A percentile compares a stretch with the other conserved stretches of the same genome.
Evolutionary conservation across 495 filamentous ascomycete species (phyloP).

Genomic region (Trichoderma gamsii): DNA sequence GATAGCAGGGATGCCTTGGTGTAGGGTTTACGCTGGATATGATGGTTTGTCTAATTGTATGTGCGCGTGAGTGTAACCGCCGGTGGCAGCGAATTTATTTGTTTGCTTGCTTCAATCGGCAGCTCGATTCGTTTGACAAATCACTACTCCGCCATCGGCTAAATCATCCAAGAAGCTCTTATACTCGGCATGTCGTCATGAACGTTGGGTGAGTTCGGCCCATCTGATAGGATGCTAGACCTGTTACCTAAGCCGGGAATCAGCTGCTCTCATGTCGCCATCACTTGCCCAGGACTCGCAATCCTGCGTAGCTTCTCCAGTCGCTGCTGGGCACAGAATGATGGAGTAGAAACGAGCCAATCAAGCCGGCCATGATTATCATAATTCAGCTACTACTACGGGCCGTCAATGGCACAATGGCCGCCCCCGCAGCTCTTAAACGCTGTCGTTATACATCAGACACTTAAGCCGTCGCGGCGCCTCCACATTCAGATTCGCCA

Average conservation of each 20-base stretch:
- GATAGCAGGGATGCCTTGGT: background rate
- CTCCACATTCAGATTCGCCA: too few species aligned
- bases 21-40: background rate
- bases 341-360: background rate
- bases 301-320: background rate
- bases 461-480: background rate
- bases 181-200: conserved; percentile 1
- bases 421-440: too few species aligned
- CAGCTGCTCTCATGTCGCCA: conserved; percentile 1
- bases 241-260: conserved; percentile 6
- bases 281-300: background rate
- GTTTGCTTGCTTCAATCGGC: background rate
- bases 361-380: background rate
- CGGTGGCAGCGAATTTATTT: conserved; percentile 2
- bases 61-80: background rate
- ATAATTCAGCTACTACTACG: background rate
- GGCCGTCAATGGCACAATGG: background rate
- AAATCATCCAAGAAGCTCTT: background rate
- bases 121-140: background rate
- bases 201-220: background rate
- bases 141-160: conserved; percentile 1
- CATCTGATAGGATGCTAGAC: background rate
- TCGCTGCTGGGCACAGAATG: background rate
- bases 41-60: background rate
- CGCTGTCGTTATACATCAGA: too few species aligned